Evolutionary conservation across 768 basidiomycete species (phyloP), one percentile per base, ranked within the genome.

Genomic region (Boletales sp.): DNA sequence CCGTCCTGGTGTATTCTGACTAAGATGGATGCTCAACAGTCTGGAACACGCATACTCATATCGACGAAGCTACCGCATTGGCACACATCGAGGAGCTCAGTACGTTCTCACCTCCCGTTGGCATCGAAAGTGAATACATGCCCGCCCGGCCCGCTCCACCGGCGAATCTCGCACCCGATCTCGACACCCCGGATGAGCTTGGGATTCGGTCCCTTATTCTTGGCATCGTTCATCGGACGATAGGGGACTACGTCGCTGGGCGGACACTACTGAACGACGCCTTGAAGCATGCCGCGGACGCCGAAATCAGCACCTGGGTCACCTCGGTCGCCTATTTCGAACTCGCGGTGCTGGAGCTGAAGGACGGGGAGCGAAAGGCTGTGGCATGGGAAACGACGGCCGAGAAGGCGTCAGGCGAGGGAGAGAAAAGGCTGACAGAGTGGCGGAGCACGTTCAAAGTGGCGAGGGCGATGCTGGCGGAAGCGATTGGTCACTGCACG

Each of bases 41-140:
- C 67, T 90, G 89, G 88, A 91, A 90, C 59, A 83, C 76, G 1
- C 84, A 89, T 60, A 64, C 77, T n/a, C 79, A 86, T 5, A 76
- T 87, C 39, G 70, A 74, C 8, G 67, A 72, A 15, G 65, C 66
- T 2, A 74, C 81, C 12, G 85, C 86, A 0, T 61, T 76, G 53
- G 75, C 74, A 0, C 86, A 88, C 52, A 81, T 90, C 47, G 56
- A 68, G n/a, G 77, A 79, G 30, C 74, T 84, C 53, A 58, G 72
- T 13, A 55, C 69, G 2, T 64, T 87, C 19, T 73, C 79, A 1
- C 85, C 86, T 0, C 65, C 70, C 1, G 57, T 74, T 11, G 55
- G 33, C 9, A 65, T 77, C 39, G 57, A 58, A 51, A 65, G 60
- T 34, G 66, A 62, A 34, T 60, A 66, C 55, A 67, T 69, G 42